Conservation (phyloP, 192 early-diverging fungal genomes). For the Funneliformis mosseae region DNA sequence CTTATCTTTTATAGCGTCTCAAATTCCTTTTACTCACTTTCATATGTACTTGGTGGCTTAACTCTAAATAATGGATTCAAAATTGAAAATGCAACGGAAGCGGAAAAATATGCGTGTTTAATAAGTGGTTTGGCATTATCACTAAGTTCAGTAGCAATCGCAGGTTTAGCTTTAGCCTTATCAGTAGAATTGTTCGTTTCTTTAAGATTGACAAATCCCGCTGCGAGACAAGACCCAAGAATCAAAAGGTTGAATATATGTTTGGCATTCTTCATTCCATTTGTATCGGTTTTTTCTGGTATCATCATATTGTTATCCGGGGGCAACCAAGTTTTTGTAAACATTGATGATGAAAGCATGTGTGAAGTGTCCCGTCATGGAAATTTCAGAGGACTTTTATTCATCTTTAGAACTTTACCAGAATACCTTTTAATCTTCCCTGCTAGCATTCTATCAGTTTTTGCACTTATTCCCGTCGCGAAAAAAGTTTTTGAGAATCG, state of each 20-base stretch:
- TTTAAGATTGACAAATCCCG: not conserved
- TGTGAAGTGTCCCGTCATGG: constrained; percentile 15
- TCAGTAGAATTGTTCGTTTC: constrained; percentile 20
- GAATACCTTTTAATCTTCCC: constrained; percentile 17
- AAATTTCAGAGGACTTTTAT: not conserved
- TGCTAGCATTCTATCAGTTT: constrained; percentile 9
- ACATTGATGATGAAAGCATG: not conserved
- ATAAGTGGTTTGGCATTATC: constrained; percentile 12
- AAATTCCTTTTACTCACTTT: constrained; percentile 11
- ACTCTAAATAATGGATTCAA: not conserved
- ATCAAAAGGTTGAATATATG: constrained; percentile 6
- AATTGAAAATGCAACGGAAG: not conserved
- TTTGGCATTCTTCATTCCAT: not conserved
- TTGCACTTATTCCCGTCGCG: constrained; percentile 13
- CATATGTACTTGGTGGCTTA: constrained; percentile 11
- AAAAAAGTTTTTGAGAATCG: constrained; percentile 8
- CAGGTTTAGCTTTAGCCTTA: constrained; percentile 4
- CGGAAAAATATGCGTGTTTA: not conserved
- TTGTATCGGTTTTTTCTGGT: not conserved
- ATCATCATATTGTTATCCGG: not conserved
- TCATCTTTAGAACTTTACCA: not conserved
- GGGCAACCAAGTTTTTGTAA: not conserved
- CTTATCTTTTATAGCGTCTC: constrained; percentile 12
- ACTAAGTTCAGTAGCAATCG: constrained; percentile 2
- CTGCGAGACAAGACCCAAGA: not conserved